These are phyloP conservation scores for Astraeus odoratus DNA, from an alignment of 768 basidiomycete species.

Conservation along the genomic window DNA sequence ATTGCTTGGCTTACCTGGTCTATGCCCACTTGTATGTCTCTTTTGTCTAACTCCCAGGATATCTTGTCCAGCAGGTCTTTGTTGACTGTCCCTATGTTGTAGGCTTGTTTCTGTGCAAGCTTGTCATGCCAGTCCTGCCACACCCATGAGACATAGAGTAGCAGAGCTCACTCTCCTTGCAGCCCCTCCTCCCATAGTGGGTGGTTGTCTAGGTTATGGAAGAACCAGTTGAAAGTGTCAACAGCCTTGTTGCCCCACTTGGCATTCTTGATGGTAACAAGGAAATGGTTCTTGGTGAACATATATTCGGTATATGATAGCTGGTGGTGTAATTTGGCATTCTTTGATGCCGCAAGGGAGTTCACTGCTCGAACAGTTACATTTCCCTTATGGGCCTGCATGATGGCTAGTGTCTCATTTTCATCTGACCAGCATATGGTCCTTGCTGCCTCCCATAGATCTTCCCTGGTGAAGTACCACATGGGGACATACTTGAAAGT, in stretches of 20 bases:
- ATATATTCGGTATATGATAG: neutral
- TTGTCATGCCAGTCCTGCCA: too few species aligned
- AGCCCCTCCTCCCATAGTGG: neutral
- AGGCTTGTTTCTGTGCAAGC: too few species aligned
- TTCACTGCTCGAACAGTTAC: neutral
- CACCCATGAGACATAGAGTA: too few species aligned
- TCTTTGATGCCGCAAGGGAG: neutral
- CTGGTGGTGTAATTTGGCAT: neutral
- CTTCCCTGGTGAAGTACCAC: too few species aligned
- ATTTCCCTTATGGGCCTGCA: constrained; percentile 1
- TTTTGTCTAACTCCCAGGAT: neutral
- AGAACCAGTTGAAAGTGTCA: neutral
- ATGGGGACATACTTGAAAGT: too few species aligned
- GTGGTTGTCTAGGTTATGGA: neutral
- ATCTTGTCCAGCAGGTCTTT: neutral
- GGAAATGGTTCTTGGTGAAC: neutral
- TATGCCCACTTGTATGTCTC: neutral
- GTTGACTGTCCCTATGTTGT: neutral
- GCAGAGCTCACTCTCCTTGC: neutral
- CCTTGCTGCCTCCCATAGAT: too few species aligned
- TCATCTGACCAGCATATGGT: too few species aligned
- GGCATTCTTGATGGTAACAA: neutral
- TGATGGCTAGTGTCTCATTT: neutral
- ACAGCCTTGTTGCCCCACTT: neutral
- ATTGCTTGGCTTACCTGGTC: neutral